Conservation (phyloP, 768 basidiomycete species). For the Suillus alpinus region DNA sequence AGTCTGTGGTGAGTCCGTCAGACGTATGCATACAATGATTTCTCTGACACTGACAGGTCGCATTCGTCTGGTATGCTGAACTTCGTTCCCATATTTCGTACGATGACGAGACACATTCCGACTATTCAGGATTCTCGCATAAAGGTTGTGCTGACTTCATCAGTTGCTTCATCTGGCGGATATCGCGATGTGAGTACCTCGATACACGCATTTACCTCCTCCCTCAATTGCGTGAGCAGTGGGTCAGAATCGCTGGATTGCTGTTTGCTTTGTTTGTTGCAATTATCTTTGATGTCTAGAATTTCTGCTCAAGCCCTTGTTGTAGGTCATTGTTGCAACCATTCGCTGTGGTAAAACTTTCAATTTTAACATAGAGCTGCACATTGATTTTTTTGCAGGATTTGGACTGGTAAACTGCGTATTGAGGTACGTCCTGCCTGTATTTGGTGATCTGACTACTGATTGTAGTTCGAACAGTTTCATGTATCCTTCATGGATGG, state of each 20-base stretch:
- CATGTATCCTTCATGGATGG: neutral
- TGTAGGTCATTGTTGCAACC: conserved; percentile 6
- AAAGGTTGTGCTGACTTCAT: neutral
- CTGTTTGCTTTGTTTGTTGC: conserved; percentile 12
- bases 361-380: neutral
- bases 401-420: conserved; percentile 8
- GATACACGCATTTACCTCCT: neutral
- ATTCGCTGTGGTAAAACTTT: conserved; percentile 7
- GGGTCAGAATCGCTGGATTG: conserved; percentile 10
- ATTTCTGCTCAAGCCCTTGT: neutral
- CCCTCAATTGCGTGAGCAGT: conserved; percentile 2
- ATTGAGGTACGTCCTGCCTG: neutral
- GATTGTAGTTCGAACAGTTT: conserved; percentile 7
- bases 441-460: neutral
- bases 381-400: conserved; percentile 4
- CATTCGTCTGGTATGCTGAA: conserved; percentile 10
- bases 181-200: conserved; percentile 13
- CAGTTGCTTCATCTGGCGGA: conserved; percentile 19
- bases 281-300: neutral
- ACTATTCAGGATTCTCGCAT: conserved; percentile 8
- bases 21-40: neutral
- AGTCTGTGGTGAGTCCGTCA: conserved; percentile 1
- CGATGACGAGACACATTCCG: neutral
- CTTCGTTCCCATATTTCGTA: neutral
- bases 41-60: conserved; percentile 6